Evolutionary conservation across 1,139 yeast genomes (phyloP).

Genomic region (Scheffersomyces quercinus): DNA sequence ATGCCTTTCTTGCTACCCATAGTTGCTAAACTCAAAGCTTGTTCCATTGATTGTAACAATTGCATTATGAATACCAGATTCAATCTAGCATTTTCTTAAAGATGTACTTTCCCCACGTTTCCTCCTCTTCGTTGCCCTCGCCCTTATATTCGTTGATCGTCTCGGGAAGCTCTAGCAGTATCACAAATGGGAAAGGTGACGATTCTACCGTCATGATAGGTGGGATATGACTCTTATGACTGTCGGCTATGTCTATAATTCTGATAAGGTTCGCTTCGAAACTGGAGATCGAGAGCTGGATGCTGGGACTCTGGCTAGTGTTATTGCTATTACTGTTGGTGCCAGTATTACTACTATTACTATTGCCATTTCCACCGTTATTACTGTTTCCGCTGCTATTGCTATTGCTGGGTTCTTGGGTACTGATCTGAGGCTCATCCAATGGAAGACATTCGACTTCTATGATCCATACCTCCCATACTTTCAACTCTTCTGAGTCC

Average conservation of each 20-base stretch:
- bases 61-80: neutral
- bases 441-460: conserved; percentile 36
- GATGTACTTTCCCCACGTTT: conserved; percentile 52
- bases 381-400: neutral
- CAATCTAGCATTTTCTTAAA: conserved; percentile 42
- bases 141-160: conserved; percentile 9
- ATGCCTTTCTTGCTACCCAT: too few species aligned
- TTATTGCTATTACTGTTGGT: conserved; percentile 1
- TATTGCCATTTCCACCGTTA: neutral
- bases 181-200: conserved; percentile 65
- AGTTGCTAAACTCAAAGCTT: too few species aligned
- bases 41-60: too few species aligned
- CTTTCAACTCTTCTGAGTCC: conserved; percentile 17
- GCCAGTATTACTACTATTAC: neutral
- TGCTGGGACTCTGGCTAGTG: conserved; percentile 8
- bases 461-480: conserved; percentile 49
- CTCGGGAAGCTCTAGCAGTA: conserved; percentile 21
- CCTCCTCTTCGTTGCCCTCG: conserved; percentile 20
- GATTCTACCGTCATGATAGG: conserved; percentile 68
- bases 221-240: conserved; percentile 67
- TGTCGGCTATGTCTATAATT: conserved; percentile 54
- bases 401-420: neutral
- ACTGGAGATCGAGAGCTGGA: conserved; percentile 31
- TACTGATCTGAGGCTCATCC: conserved; percentile 5
- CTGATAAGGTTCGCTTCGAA: conserved; percentile 46